Base-by-base conservation (phyloP, 345 rosid species). In the Rhizophora mangle region DNA sequence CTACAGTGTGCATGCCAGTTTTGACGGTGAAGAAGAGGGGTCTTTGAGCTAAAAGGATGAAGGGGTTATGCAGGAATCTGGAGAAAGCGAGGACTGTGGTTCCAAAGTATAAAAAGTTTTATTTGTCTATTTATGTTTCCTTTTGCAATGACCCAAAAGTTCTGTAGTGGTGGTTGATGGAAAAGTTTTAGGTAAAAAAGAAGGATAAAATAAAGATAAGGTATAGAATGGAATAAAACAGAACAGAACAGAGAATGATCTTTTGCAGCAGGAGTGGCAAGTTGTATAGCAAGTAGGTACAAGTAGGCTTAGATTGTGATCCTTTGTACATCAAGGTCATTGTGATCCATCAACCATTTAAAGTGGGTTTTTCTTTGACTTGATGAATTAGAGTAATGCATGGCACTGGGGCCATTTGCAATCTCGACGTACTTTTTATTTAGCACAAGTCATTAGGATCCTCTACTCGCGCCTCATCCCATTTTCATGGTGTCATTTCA, bases 1-100 rank as follows among this genome's bases (percentile, higher is more conserved):
- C 0, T 91, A 94, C 78, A 84, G 98, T 58, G 96, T 94, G 43
- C 98, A 94, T 79, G 91, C 97, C 3, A 94, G 98, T 79, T 81
- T 72, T 77, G 97, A 94, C 78, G 96, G 93, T 9, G 89, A 88
- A 78, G 85, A 64, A 8, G 77, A 82, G 15, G 83, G 85, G 39
- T 82, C 72, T 27, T 63, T 82, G 4, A 72, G 76, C 68, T 75
- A 66, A 61, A 80, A 86, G 82, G 77, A 78, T 62, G 81, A 70
- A 3, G 89, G 80, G 29, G 70, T 70, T 51, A 26, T 52, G 32
- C 76, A 70, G 72, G 92, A 80, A 74, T 71, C 82, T 43, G 74
- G 72, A 15, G 77, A 83, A 49, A 81, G 57, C 47, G 85, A 70
- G 60, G 75, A 64, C 68, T 69, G 65, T 62, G n/a, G 58, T 65